Base-by-base conservation (phyloP, 2,329 filamentous ascomycete species). In the Nemania sp. region DNA sequence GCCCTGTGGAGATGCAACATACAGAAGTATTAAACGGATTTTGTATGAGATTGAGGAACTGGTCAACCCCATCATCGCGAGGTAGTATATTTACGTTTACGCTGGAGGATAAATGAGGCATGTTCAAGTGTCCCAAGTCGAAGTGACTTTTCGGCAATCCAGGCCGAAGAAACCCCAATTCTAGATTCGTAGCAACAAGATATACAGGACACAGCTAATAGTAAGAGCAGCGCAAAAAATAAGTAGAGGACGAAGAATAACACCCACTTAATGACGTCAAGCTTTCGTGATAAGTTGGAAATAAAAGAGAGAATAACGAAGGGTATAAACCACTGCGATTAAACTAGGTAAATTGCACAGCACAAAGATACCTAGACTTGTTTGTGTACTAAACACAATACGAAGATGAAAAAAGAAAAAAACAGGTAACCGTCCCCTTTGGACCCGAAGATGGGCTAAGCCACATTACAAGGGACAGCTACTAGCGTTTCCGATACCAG, bases 21-120 rank as follows among this genome's bases (percentile, higher is more conserved):
- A 86, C 84, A 75, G 80, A 76, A 41, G 78, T 78, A 49, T 80
- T 79, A 69, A 86, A 87, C 15, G 85, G 85, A 69, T 85, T 79
- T 66, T 83, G 77, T 15, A 87, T 78, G 41, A 87, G 77, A 13
- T 83, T 76, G 26, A 86, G 79, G 61, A 86, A 77, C 75, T 85
- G 76, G 52, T 83, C 72, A 26, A 80, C 63, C 20, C 35, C 59
- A 35, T 68, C 66, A 26, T 71, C 64, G 7, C 68, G 68, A 24
- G 51, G 27, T n/a, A 29, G 43, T 35, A 70, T 24, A 32, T 54
- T 62, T 62, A 54, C 47, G 32, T 54, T 62, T 62, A 54, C 47
- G 32, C 26, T 18, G 6, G 32, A 52, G 38, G 41, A 26, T 49
- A 26, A n/a, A 43, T 49, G 47, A 49, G 47, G 55, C 67, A 69